Base-by-base conservation (phyloP, 306 rosid species). In the Lathyrus oleraceus region DNA sequence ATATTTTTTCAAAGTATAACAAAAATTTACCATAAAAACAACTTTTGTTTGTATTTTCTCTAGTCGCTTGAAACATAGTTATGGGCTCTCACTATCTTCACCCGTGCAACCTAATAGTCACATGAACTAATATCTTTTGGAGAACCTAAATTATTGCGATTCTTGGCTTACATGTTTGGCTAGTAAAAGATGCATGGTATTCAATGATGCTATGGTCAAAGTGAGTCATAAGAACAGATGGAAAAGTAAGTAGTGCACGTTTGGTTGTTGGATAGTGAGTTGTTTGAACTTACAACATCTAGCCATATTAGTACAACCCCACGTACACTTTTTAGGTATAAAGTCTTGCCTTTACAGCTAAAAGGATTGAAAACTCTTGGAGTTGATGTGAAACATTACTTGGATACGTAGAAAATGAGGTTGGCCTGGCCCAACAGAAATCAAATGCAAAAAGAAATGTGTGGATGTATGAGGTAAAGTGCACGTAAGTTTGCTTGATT, bases 181-280 rank as follows among this genome's bases (percentile, higher is more conserved):
- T 48, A 38, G 69, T 44, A 59, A 65, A 65, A 44, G 81, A 73
- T 67, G 65, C 72, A 65, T 74, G 63, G 52, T 20, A 71, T 39
- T 59, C 8, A 70, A 75, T 74, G 71, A 72, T 76, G 79, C 11
- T 6, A 65, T 12, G 72, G 79, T 69, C 72, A 60, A 68, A 64
- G 32, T 54, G 73, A 65, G 81, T 54, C 71, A 75, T 36, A 28
- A 72, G 57, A 81, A 81, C 79, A 79, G 76, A 58, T 74, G 80
- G 73, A 73, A 80, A 79, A 80, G 88, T 8, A 66, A 57, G 83
- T 44, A 71, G 61, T 61, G 82, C 91, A 82, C 84, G 91, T 84
- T 86, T 70, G 77, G 74, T 60, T 86, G 87, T 82, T 78, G 82
- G 70, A 27, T 78, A 67, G 86, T 60, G 82, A 54, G 75, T 61